Evolutionary conservation across 164 flowering plant genomes (phyloP), one percentile per base, ranked within the genome.

Genomic region (Platanus orientalis): DNA sequence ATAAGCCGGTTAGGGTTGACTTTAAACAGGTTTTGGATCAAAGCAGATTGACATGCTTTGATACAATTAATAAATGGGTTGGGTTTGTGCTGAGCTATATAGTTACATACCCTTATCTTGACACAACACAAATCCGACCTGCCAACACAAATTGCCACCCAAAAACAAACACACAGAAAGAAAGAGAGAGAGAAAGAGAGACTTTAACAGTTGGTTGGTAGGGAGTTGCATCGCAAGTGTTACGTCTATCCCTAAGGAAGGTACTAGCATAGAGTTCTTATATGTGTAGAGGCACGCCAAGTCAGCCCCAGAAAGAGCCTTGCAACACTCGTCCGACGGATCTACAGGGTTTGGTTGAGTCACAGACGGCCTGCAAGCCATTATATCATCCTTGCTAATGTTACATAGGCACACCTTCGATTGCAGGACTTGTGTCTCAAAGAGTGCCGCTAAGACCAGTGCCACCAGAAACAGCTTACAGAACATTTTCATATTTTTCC

Each of bases 171-270:
- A n/a, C n/a, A n/a, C n/a, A 25, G 32, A 53, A 34, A 53, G 32
- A 53, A 7, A 49, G 25, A 53, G 55, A 24, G 24, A 24, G 27
- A 45, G 49, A 45, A 19, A 45, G 32, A 48, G 60, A 26, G 51
- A 53, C 47, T 32, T 67, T 57, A 62, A 52, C 77, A 75, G 12
- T 47, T 47, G 19, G 61, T 7, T 71, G 29, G 40, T 50, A 50
- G 87, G 87, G 32, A 83, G 87, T 57, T 78, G 54, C 74, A 80
- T 64, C 64, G 84, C 84, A 4, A 63, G 75, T 2, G 69, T 50
- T 16, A 82, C 67, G 51, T 83, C 74, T 1, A 83, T 73, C 0
- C 82, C 81, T 21, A 75, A 53, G 30, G 53, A 6, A 16, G 71
- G 60, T 54, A 80, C 42, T 26, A 69, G 10, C 59, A 47, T 34